phyloP scores from a whole-genome alignment of 2,329 filamentous ascomycete species.

The Pseudogymnoascus sp. region DNA sequence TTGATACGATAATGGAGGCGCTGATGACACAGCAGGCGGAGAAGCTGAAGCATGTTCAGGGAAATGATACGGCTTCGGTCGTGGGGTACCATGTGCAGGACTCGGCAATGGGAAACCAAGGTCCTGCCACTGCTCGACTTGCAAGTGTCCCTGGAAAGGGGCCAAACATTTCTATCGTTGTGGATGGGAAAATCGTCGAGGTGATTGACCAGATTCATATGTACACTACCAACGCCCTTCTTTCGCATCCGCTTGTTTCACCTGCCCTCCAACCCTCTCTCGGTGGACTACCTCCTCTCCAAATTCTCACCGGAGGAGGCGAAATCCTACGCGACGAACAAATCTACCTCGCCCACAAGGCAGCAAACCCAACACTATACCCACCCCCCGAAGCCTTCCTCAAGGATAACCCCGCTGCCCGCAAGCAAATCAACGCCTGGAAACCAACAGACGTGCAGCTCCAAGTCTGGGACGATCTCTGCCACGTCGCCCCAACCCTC shows the following conservation, averaged over 20 bases:
- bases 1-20: conserved; percentile 38
- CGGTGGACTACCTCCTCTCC: conserved; percentile 77
- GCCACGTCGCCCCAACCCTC: conserved; percentile 85
- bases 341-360: conserved; percentile 90
- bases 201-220: conserved; percentile 90
- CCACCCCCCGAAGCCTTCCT: conserved; percentile 57
- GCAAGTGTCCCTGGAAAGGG: conserved; percentile 27
- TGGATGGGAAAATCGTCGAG: conserved; percentile 62
- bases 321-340: conserved; percentile 91
- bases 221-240: conserved; percentile 73
- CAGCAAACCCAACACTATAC: conserved; percentile 72
- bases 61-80: conserved; percentile 29
- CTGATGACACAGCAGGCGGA: conserved; percentile 43
- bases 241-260: conserved; percentile 83
- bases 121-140: conserved; percentile 14
- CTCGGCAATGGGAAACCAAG: conserved; percentile 21
- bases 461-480: conserved; percentile 93
- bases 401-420: conserved; percentile 50
- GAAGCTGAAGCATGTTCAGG: conserved; percentile 27
- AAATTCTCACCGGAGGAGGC: conserved; percentile 80
- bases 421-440: conserved; percentile 50
- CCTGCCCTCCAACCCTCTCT: conserved; percentile 80
- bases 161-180: conserved; percentile 50
- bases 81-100: conserved; percentile 29
- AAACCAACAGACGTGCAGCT: conserved; percentile 84